Evolutionary conservation across 225 moss, liverwort and hornwort genomes (phyloP), one percentile per base, ranked within the genome.

Genomic region (Anthoceros angustus): DNA sequence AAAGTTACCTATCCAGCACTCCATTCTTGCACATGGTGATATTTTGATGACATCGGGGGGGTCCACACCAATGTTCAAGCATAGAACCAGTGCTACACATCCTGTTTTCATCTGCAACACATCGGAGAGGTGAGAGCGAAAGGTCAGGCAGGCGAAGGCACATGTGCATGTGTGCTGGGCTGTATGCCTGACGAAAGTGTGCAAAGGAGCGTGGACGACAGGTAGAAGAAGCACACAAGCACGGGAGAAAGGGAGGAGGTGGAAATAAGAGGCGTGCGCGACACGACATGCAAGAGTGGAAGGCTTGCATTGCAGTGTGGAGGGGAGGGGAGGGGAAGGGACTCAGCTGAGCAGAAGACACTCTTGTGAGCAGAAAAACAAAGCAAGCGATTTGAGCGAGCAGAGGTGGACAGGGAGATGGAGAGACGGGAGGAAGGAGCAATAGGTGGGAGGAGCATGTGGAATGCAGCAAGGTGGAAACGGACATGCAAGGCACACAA

Each of bases 1-100:
- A 42, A 14, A 20, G 71, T 61, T 80, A 95, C 95, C 95, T 70
- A 95, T 88, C 95, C 95, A 95, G 73, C 95, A 95, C 75, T 95
- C 95, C 95, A 88, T 78, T 68, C 95, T 80, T 68, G 95, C 91
- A 77, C 95, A 95, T 72, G 88, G 95, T 65, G 88, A 91, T 63
- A 95, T 95, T 77, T 95, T 95, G 48, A 95, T 95, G 15, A 95
- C 91, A 77, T 95, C 95, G 26, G 95, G 95, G 43, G 95, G 95
- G 63, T 95, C 95, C 69, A 95, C 95, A 62, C 95, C 95, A 63
- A 95, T 88, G 70, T 95, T 95, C 25, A 95, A 79, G 81, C 95
- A 95, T 74, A 95, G 66, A 49, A 88, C 95, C 68, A 95, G 74
- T 62, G 95, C 95, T 76, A 95, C 95, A 74, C 86, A 95, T 60